Evolutionary conservation across 2,329 filamentous ascomycete species (phyloP), one percentile per base, ranked within the genome.

Genomic region (Aspergillus versicolor): DNA sequence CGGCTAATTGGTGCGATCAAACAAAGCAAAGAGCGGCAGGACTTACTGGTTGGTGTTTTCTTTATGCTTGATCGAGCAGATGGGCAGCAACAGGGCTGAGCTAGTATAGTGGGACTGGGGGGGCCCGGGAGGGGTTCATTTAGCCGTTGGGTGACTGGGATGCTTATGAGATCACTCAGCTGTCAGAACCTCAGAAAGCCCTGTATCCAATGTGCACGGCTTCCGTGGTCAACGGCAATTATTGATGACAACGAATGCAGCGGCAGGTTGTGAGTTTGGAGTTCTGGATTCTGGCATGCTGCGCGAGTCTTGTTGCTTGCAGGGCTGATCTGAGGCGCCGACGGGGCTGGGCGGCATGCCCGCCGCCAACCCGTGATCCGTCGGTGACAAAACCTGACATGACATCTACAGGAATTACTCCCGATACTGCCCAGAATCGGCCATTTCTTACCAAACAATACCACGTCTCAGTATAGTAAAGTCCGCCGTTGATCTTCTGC

Each of bases 1-100:
- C 21, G 34, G 34, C 53, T 54, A 17, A 56, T 49, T 56, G 51
- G 41, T 30, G 34, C 21, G 38, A 44, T 27, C 21, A 24, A 30
- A 57, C 24, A 44, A 38, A 51, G 32, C 34, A 49, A 57, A 52
- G 43, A 43, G 37, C 22, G 38, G 19, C 22, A 41, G 21, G 38
- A 54, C 55, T 54, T 54, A 57, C 55, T 57, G 22, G 37, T 49
- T 50, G 38, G 21, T 53, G 43, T 48, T 51, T 37, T 53, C 47
- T 42, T 56, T 52, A 22, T 43, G 48, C 42, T 56, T 42, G 32
- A 47, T 47, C 42, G 48, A 43, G 49, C n/a, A n/a, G 47, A 40
- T 51, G 54, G 47, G 41, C 42, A 48, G 34, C 43, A 54, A 52
- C 48, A 52, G 54, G 54, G 43, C 48, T 56, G 47, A 55, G 21